phyloP scores from a whole-genome alignment of 176 grass and related monocot species.

The Alloteropsis semialata region DNA sequence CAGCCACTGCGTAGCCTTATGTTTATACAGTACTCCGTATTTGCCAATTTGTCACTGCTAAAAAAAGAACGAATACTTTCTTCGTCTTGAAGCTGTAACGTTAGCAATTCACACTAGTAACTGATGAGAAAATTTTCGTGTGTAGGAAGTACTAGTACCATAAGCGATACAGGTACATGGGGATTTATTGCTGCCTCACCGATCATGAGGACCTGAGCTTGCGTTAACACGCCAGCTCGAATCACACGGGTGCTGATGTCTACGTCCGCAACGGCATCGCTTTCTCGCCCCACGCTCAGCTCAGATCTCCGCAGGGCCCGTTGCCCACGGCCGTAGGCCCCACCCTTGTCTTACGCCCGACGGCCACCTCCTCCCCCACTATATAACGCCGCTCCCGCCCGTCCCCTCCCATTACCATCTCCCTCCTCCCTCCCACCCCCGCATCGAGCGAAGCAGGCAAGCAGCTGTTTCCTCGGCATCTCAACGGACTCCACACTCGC shows the following conservation, averaged over 20 bases:
- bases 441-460: not conserved
- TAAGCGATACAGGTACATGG: not conserved
- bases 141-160: not conserved
- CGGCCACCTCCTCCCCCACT: conserved; percentile 26
- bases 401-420: not conserved
- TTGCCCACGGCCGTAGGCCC: conserved; percentile 3
- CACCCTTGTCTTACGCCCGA: not conserved
- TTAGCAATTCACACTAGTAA: not conserved
- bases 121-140: not conserved
- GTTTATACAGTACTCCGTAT: too few relatives aligned
- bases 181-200: not conserved
- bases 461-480: not conserved
- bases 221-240: not conserved
- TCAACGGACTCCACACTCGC: not conserved
- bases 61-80: too few relatives aligned
- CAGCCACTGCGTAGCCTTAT: not conserved
- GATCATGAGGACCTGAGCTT: not conserved
- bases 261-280: not conserved
- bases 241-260: not conserved
- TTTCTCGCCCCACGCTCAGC: not conserved
- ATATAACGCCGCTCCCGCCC: conserved; percentile 22
- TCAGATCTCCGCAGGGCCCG: conserved; percentile 22
- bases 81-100: not conserved
- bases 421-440: too few relatives aligned
- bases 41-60: too few relatives aligned